These are phyloP conservation scores for Fonsecaea erecta DNA, from an alignment of 2,329 filamentous ascomycete genomes.

Conservation along the genomic window DNA sequence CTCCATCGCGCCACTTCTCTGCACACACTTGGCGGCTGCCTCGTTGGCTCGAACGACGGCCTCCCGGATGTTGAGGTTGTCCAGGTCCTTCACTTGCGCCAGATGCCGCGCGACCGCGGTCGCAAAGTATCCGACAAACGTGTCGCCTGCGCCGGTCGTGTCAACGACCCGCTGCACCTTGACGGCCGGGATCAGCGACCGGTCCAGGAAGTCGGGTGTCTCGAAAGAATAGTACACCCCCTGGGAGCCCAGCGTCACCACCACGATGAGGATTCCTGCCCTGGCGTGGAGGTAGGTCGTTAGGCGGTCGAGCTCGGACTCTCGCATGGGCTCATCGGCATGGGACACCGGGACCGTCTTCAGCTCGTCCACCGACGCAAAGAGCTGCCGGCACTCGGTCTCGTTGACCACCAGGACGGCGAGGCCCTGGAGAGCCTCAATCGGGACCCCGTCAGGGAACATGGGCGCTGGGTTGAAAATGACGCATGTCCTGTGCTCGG, in stretches of 20 bases:
- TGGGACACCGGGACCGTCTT: slow-evolving; percentile 37
- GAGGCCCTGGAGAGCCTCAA: slow-evolving; percentile 67
- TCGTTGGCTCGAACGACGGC: slow-evolving; percentile 50
- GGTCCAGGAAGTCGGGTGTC: slow-evolving; percentile 48
- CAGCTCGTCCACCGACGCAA: slow-evolving; percentile 46
- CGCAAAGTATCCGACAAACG: slow-evolving; percentile 88
- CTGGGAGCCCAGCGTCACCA: slow-evolving; percentile 81
- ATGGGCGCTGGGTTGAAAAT: slow-evolving; percentile 90
- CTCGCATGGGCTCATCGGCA: slow-evolving; percentile 34
- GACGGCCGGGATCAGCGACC: slow-evolving; percentile 62
- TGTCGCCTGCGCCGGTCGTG: slow-evolving; percentile 92
- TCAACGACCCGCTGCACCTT: slow-evolving; percentile 78
- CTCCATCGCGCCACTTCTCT: slow-evolving; percentile 53
- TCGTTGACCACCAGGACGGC: slow-evolving; percentile 88
- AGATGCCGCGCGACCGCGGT: slow-evolving; percentile 66
- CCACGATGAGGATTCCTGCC: slow-evolving; percentile 71
- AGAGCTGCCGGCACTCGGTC: slow-evolving; percentile 79
- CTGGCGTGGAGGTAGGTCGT: slow-evolving; percentile 65
- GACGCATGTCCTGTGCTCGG: slow-evolving; percentile 61
- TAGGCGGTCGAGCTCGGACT: slow-evolving; percentile 48
- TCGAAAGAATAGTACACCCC: slow-evolving; percentile 71
- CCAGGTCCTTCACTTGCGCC: slow-evolving; percentile 56
- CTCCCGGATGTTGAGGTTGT: slow-evolving; percentile 53
- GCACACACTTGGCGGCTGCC: slow-evolving; percentile 52
- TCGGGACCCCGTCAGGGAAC: slow-evolving; percentile 71